Evolutionary conservation across 2,329 filamentous ascomycete genomes (phyloP).

Genomic region (Diaporthe sp.): DNA sequence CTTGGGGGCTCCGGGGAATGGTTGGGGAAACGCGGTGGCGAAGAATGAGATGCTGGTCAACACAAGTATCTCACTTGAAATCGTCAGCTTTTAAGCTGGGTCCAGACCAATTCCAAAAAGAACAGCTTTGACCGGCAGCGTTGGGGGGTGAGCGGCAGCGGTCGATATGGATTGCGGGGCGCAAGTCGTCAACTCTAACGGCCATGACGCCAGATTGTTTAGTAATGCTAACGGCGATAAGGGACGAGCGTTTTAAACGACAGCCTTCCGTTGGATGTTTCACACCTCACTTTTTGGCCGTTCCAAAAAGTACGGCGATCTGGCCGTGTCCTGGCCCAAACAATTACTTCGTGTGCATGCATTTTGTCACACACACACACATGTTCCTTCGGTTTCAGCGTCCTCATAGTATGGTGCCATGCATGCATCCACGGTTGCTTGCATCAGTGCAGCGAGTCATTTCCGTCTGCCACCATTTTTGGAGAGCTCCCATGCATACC

Average conservation of each 20-base stretch:
- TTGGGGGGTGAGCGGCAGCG: background rate
- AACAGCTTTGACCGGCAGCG: background rate
- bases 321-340: background rate
- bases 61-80: background rate
- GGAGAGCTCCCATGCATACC: too few relatives aligned
- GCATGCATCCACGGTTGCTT: too few relatives aligned
- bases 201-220: constrained; percentile 25
- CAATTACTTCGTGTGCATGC: background rate
- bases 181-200: constrained; percentile 27
- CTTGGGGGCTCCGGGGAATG: background rate
- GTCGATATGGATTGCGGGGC: constrained; percentile 13
- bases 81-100: background rate
- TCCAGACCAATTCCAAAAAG: background rate
- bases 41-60: background rate
- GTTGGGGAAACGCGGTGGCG: background rate
- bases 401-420: background rate
- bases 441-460: background rate
- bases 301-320: background rate
- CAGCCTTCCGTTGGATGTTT: background rate
- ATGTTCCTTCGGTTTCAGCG: too few relatives aligned
- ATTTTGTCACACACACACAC: background rate
- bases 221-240: constrained; percentile 31
- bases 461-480: background rate
- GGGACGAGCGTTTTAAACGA: background rate
- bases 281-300: background rate